Conservation (phyloP, 306 rosid species). For the Quercus bicolor region DNA sequence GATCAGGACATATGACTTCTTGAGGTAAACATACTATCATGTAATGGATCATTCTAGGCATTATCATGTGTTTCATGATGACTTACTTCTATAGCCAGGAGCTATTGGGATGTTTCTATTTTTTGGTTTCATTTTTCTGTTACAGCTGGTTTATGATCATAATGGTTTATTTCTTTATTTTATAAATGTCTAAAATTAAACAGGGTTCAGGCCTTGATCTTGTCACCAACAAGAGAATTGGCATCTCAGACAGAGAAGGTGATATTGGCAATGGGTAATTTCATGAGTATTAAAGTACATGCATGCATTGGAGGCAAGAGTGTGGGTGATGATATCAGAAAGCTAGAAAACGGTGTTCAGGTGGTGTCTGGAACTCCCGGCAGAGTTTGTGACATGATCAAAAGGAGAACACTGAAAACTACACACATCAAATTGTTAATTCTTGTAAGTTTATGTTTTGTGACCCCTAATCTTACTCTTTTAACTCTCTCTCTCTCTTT, state of each 20-base stretch:
- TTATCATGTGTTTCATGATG: neutral
- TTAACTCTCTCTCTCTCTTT: neutral
- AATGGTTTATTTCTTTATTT: neutral
- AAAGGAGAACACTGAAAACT: slow-evolving; percentile 92
- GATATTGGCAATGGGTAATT: slow-evolving; percentile 85
- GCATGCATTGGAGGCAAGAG: slow-evolving; percentile 95
- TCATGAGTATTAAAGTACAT: slow-evolving; percentile 86
- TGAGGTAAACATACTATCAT: neutral
- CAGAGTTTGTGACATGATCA: slow-evolving; percentile 96
- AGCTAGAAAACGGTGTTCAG: slow-evolving; percentile 94
- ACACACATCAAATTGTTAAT: slow-evolving; percentile 81
- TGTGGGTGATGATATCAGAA: slow-evolving; percentile 91
- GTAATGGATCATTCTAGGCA: neutral
- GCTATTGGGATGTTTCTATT: neutral
- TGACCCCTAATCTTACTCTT: neutral
- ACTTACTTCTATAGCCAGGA: neutral
- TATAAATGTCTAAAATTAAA: neutral
- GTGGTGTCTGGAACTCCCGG: slow-evolving; percentile 99
- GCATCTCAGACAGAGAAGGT: slow-evolving; percentile 95
- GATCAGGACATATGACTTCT: neutral
- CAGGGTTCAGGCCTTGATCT: slow-evolving; percentile 86
- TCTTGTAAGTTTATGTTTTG: slow-evolving; percentile 50
- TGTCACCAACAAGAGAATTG: slow-evolving; percentile 96
- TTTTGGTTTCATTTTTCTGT: neutral
- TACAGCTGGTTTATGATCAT: neutral